phyloP scores from a whole-genome alignment of 495 filamentous ascomycete species.

The Tuber magnatum region DNA sequence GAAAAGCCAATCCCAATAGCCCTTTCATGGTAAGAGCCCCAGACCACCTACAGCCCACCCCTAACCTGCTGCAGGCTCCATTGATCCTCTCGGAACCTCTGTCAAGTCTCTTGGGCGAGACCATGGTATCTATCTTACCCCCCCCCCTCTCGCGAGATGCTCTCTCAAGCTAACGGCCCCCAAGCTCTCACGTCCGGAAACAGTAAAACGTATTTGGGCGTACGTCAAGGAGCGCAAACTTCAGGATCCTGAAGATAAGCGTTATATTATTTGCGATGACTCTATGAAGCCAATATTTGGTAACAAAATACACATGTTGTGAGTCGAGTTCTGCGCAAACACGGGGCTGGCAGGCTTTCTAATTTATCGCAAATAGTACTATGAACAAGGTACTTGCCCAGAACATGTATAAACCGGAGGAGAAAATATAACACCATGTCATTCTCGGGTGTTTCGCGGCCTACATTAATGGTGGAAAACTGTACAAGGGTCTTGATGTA shows the following conservation, averaged over 20 bases:
- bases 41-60: neutral
- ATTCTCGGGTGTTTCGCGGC: neutral
- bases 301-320: constrained; percentile 89
- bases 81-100: constrained; percentile 60
- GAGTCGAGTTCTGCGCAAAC: constrained; percentile 7
- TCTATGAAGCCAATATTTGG: constrained; percentile 76
- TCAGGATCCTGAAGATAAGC: constrained; percentile 82
- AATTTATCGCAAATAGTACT: constrained; percentile 19
- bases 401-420: constrained; percentile 59
- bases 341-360: neutral
- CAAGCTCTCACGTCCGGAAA: constrained; percentile 83
- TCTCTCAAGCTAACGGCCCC: neutral
- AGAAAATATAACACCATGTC: constrained; percentile 44
- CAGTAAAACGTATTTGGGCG: constrained; percentile 90
- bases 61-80: constrained; percentile 20
- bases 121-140: constrained; percentile 41
- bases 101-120: constrained; percentile 53
- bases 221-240: constrained; percentile 81
- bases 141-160: neutral
- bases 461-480: neutral
- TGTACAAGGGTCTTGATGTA: constrained; percentile 15
- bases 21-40: constrained; percentile 55
- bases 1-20: constrained; percentile 56
- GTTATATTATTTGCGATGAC: constrained; percentile 89
- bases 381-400: constrained; percentile 58